Base-by-base conservation (phyloP, 441 rosid species). In the Jatropha multifida region DNA sequence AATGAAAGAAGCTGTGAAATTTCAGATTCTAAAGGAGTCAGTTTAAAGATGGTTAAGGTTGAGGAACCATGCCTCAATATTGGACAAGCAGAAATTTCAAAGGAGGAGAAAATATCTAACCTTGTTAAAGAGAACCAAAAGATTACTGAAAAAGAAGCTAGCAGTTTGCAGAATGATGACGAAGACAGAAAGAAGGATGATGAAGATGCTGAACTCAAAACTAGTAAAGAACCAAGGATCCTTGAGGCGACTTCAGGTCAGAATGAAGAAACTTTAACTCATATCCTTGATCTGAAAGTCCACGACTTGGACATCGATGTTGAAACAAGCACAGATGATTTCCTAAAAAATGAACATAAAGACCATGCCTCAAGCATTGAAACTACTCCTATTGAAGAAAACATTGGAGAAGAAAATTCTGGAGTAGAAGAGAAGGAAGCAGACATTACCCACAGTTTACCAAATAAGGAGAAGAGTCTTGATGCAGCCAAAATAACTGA, bases 181-280 rank as follows among this genome's bases (percentile, higher is more conserved):
- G 11, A 48, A 75, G 71, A 56, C 52, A 64, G 32, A 54, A 64
- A 6, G 54, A 65, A 18, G 69, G 62, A 40, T 32, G 81, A 81
- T 61, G 83, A 68, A n/a, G 75, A 77, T 74, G 62, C 20, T 51
- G 76, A 79, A 62, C 44, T 60, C 60, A 79, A 44, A 69, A 75
- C 74, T 46, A 64, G 69, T 48, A 74, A 81, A 44, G 80, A 82
- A 44, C 74, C 68, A 9, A 27, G 32, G 55, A 12, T 49, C 18
- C 65, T 44, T 74, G 88, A 82, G 60, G 75, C 76, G 51, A 63
- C 77, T 63, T 62, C 44, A 48, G 82, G 59, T 75, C 81, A 59
- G 60, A 66, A 67, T 56, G 78, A 80, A 82, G 84, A 76, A 69
- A 61, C 79, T 71, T 52, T n/a, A 15, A 56, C 51, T 74, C 66